phyloP scores from a whole-genome alignment of 768 basidiomycete genomes.

The Tricholoma saponaceum region DNA sequence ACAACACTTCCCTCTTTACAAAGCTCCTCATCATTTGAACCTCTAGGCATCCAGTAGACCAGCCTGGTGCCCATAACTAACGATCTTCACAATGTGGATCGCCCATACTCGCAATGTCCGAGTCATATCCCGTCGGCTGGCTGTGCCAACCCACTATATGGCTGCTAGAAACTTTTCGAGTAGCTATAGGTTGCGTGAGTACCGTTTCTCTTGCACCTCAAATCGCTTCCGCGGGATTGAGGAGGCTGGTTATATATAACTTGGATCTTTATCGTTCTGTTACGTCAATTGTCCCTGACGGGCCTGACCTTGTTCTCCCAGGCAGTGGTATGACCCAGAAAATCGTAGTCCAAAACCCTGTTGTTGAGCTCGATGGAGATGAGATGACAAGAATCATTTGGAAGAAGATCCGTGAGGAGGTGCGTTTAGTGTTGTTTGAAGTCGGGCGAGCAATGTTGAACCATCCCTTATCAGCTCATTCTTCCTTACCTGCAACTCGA shows the following conservation, averaged over 20 bases:
- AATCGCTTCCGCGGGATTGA: not conserved
- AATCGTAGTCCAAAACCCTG: conserved; percentile 82
- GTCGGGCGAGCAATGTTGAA: not conserved
- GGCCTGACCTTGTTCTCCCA: not conserved
- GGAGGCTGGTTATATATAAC: not conserved
- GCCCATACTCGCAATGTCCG: conserved; percentile 7
- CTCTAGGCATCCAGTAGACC: not conserved
- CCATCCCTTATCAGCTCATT: conserved; percentile 63
- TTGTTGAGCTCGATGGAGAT: conserved; percentile 95
- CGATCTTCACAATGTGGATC: conserved; percentile 13
- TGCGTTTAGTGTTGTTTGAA: conserved; percentile 31
- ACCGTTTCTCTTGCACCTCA: conserved; percentile 1
- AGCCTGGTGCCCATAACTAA: not conserved
- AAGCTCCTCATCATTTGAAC: not conserved
- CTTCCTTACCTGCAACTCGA: conserved; percentile 92
- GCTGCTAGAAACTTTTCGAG: conserved; percentile 15
- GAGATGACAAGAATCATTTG: conserved; percentile 99
- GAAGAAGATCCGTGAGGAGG: conserved; percentile 97
- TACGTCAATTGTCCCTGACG: not conserved
- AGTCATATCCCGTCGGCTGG: conserved; percentile 12
- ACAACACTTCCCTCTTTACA: not conserved
- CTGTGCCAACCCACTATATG: conserved; percentile 9
- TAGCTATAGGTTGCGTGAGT: conserved; percentile 16
- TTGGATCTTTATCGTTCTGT: not conserved
- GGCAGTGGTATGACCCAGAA: conserved; percentile 38